Base-by-base conservation (phyloP, 164 flowering plant species). In the Stephania japonica region DNA sequence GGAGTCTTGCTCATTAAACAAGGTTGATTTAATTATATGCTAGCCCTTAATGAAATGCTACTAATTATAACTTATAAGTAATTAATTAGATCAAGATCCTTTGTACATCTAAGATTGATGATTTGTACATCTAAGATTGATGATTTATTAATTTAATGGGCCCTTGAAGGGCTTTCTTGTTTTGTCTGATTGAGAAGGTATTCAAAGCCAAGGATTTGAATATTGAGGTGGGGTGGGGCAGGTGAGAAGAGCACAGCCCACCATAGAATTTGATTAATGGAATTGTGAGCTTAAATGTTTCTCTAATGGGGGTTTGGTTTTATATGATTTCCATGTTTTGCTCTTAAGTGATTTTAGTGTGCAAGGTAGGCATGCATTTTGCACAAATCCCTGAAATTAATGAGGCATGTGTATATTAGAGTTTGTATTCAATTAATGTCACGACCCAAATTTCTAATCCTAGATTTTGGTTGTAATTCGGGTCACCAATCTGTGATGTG, bases 291-390 rank as follows among this genome's bases (percentile, higher is more conserved):
- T n/a, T 18, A 21, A 21, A 32, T 68, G 68, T 77, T 74, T 47
- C 78, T 71, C 49, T 69, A 63, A 44, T 74, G 78, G 73, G 21
- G 72, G 68, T 43, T 77, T 69, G 8, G 56, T 24, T 79, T 62
- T 32, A n/a, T 0, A 27, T 47, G 38, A 11, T 1, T 66, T 75
- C 83, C 83, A 68, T 72, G 73, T 77, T 80, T 80, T 80, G 43
- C 80, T 77, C 83, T 13, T 23, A 26, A 71, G 75, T 77, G 75
- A 53, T 53, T 53, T 53, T 10, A 13, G 61, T 53, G 19, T 12
- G 19, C 14, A 16, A 19, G 61, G 47, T 27, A 32, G 38, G 38
- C 38, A 32, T 32, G 70, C 77, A 79, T 24, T 71, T 68, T 63
- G 62, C 77, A 62, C 26, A 71, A 71, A 76, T 73, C 43, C 68